Conservation (phyloP, 202 grass and related monocot species). For the Setaria viridis region DNA sequence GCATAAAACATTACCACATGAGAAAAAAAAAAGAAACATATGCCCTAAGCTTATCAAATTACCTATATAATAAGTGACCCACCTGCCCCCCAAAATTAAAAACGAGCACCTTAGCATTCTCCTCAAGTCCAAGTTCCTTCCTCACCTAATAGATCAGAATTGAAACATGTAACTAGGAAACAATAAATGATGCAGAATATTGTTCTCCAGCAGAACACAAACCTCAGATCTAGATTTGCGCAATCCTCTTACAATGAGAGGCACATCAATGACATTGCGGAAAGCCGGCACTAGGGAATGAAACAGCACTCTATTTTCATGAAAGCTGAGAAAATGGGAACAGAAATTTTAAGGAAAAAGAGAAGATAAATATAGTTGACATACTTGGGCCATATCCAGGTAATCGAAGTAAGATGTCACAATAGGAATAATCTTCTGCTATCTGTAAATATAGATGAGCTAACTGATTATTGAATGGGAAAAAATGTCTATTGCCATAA, state of each 20-base stretch:
- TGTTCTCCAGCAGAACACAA: conserved; percentile 16
- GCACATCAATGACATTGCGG: conserved; percentile 80
- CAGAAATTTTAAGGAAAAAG: background rate
- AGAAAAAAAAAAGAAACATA: background rate
- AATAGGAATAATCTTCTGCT: conserved; percentile 87
- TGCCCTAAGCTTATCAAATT: conserved; percentile 17
- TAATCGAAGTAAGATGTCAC: conserved; percentile 82
- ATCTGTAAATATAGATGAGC: conserved; percentile 61
- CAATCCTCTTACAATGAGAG: conserved; percentile 78
- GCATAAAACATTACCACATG: background rate
- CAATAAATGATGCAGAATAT: conserved; percentile 2
- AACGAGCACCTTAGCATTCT: conserved; percentile 78
- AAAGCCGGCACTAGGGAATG: conserved; percentile 75
- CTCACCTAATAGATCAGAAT: conserved; percentile 66
- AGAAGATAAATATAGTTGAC: conserved; percentile 24
- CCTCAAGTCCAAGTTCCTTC: conserved; percentile 73
- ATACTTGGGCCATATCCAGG: conserved; percentile 95
- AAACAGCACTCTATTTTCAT: conserved; percentile 35
- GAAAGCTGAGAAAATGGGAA: conserved; percentile 9
- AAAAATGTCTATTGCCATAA: background rate
- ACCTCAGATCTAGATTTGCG: conserved; percentile 83
- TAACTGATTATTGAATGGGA: background rate
- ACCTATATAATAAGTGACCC: conserved; percentile 24
- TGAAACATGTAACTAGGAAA: conserved; percentile 33
- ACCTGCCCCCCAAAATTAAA: conserved; percentile 99